A percentile compares a stretch with the other conserved stretches of the same genome.
Evolutionary conservation across 306 rosid genomes (phyloP).

Genomic region (Glycine tomentella): DNA sequence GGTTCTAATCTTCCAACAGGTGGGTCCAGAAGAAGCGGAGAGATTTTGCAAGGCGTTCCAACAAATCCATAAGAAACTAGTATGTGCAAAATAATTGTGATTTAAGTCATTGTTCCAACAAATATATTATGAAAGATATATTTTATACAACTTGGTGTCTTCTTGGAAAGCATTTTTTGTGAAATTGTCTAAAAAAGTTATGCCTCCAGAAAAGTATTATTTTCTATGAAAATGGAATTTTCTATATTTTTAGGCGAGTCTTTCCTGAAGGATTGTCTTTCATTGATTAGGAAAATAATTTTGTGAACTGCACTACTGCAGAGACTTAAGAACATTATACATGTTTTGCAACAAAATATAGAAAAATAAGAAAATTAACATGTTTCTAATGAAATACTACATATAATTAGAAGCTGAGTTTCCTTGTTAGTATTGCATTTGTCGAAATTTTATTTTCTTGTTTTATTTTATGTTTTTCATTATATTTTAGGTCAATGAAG

Average conservation of each 20-base stretch:
- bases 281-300: too few species aligned
- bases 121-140: slow-evolving; percentile 4
- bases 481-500: slow-evolving; percentile 68
- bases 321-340: background rate
- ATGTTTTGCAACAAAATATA: background rate
- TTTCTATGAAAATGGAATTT: slow-evolving; percentile 13
- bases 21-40: slow-evolving; percentile 73
- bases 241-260: background rate
- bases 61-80: slow-evolving; percentile 70
- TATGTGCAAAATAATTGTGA: slow-evolving; percentile 46
- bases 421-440: background rate
- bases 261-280: too few species aligned
- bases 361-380: background rate
- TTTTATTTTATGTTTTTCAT: background rate
- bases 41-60: slow-evolving; percentile 81
- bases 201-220: slow-evolving; percentile 8
- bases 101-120: background rate
- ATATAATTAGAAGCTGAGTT: background rate
- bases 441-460: background rate
- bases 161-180: slow-evolving; percentile 13
- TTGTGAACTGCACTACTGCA: too few species aligned
- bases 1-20: slow-evolving; percentile 58
- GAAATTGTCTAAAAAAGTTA: background rate
- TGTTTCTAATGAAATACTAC: background rate
- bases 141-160: slow-evolving; percentile 8